Evolutionary conservation across 2,329 filamentous ascomycete genomes (phyloP).

Genomic region (Colletotrichum sp.): DNA sequence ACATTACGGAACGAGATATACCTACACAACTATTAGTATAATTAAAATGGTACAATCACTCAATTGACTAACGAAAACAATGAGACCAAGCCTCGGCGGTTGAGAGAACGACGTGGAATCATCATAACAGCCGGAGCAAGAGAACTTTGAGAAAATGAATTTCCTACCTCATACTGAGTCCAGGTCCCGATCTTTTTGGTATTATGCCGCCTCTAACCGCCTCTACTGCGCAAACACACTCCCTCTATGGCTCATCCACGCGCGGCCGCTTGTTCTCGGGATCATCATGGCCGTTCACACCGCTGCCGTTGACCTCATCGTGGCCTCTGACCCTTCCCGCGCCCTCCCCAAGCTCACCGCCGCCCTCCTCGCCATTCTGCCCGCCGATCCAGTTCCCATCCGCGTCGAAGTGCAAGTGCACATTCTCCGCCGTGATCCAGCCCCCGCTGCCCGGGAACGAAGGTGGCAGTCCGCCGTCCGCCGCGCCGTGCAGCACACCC

Average conservation of each 20-base stretch:
- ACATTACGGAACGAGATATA: background rate
- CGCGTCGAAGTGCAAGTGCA: slow-evolving; percentile 81
- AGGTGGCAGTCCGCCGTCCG: slow-evolving; percentile 61
- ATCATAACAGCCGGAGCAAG: background rate
- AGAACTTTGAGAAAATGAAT: background rate
- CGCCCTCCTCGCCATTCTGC: slow-evolving; percentile 40
- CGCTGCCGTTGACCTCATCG: slow-evolving; percentile 58
- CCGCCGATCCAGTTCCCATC: slow-evolving; percentile 77
- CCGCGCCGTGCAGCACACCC: slow-evolving; percentile 55
- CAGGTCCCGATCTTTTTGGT: background rate
- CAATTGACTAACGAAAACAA: background rate
- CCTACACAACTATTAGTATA: background rate
- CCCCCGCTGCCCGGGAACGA: slow-evolving; percentile 76
- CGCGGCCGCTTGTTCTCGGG: slow-evolving; percentile 53
- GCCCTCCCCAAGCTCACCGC: slow-evolving; percentile 65
- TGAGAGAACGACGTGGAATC: background rate
- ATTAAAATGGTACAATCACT: background rate
- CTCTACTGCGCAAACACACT: background rate
- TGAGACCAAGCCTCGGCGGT: background rate
- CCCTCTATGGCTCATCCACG: slow-evolving; percentile 36
- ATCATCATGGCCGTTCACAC: slow-evolving; percentile 46
- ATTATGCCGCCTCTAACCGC: slow-evolving; percentile 3
- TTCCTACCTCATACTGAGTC: background rate
- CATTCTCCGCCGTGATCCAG: slow-evolving; percentile 93
- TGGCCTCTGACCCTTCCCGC: slow-evolving; percentile 62